Evolutionary conservation across 768 basidiomycete genomes (phyloP), one percentile per base, ranked within the genome.

Genomic region (Serpula lacrymans): DNA sequence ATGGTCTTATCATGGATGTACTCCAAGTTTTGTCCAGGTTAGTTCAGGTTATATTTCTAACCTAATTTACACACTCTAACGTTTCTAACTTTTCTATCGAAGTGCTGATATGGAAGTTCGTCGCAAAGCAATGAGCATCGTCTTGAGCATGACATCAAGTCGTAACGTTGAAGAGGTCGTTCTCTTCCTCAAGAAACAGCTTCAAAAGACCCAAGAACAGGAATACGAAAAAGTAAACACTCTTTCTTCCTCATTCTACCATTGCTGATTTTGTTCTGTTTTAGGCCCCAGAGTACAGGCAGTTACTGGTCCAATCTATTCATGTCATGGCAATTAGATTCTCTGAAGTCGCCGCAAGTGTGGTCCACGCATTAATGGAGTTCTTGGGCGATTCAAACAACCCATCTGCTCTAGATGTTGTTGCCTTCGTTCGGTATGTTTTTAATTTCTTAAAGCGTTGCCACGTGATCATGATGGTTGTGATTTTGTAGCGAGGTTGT

Each of bases 121-220:
- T 43, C 75, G 88, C 45, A 97, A 96, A 63, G 93, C 94, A 5
- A 81, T 95, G 45, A 74, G 69, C 42, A 89, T 97, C 47, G 90
- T 92, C 10, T 66, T 98, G 39, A 89, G 82, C 60, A 90, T 98
- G 87, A 88, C 92, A 0, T 86, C 89, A 12, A 88, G 88, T 51
- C 71, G 94, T 37, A 99, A 96, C 48, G 92, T 97, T 11, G 96
- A 98, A 57, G 96, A 98, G 37, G 91, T 98, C 1, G 94, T 95
- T 1, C 58, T 87, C 3, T 95, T 96, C 78, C 72, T 99, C 54
- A 98, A 98, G 76, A 99, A 98, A 63, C 94, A 98, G 57, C 72
- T 99, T n/a, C 80, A 88, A 53, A 84, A 81, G 58, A 98, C 95
- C 0, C 82, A 96, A 51, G 93, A 95, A 51, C 76, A 82, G 29